A percentile compares a stretch with the other conserved stretches of the same genome.
These are phyloP conservation scores for Paramecium bursaria DNA, from an alignment of 73 alveolate genomes.

Conservation along the genomic window DNA sequence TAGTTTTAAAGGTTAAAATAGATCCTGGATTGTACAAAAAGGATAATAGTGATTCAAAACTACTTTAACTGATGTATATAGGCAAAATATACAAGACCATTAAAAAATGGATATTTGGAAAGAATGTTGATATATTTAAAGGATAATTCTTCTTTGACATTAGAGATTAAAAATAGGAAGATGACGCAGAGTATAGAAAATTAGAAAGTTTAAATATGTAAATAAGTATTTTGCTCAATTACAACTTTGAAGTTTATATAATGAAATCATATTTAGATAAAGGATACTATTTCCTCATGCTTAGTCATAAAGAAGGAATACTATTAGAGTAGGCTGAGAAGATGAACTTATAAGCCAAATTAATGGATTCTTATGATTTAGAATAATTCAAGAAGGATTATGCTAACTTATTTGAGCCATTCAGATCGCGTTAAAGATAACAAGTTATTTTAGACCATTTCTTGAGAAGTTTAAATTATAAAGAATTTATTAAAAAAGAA, in stretches of 20 bases:
- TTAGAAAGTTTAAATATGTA: slow-evolving; percentile 59
- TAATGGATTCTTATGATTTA: slow-evolving; percentile 68
- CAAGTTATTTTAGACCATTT: slow-evolving; percentile 51
- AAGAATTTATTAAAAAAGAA: slow-evolving; percentile 31
- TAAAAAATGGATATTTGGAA: no score
- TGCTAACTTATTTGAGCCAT: slow-evolving; percentile 55
- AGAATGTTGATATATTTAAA: neutral
- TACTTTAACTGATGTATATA: no score
- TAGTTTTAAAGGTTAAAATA: slow-evolving; percentile 21
- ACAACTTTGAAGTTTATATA: slow-evolving; percentile 53
- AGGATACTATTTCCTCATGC: slow-evolving; percentile 54
- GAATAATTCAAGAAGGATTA: slow-evolving; percentile 43
- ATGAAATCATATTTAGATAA: slow-evolving; percentile 53
- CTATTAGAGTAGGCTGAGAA: slow-evolving; percentile 32
- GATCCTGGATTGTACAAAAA: no score
- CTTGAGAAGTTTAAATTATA: slow-evolving; percentile 1
- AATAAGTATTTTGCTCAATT: slow-evolving; percentile 19
- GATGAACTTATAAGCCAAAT: slow-evolving; percentile 57
- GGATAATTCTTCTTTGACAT: neutral
- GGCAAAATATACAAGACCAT: no score
- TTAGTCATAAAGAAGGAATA: slow-evolving; percentile 3
- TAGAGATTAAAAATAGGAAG: neutral
- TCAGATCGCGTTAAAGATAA: slow-evolving; percentile 62
- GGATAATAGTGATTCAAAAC: no score
- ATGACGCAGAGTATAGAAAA: neutral